These are phyloP conservation scores for Cucurbita pepo DNA, from an alignment of 306 rosid genomes.

Conservation along the genomic window DNA sequence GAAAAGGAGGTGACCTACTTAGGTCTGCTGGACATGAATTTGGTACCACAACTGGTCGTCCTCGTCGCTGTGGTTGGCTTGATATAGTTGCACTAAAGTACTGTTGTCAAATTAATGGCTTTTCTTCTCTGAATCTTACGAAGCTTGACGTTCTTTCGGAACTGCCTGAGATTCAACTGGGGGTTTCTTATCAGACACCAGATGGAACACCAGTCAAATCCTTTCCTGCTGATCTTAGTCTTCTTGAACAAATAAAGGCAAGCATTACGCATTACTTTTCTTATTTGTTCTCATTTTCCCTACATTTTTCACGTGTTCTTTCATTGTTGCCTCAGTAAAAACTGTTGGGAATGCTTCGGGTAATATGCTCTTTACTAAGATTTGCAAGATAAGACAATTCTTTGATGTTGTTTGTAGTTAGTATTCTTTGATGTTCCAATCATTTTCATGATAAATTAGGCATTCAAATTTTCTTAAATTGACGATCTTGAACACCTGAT, in stretches of 20 bases:
- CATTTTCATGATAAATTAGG: not conserved
- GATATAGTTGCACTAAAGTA: conserved; percentile 64
- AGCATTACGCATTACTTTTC: not conserved
- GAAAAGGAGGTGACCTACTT: conserved; percentile 70
- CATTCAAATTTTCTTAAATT: not conserved
- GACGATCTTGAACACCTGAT: too few species aligned
- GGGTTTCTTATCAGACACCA: conserved; percentile 38
- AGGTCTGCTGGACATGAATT: conserved; percentile 91
- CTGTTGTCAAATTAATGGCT: conserved; percentile 80
- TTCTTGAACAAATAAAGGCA: conserved; percentile 80
- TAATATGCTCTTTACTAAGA: too few species aligned
- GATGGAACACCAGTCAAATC: conserved; percentile 64
- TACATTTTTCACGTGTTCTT: not conserved
- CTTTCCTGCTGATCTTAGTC: conserved; percentile 72
- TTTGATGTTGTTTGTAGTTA: too few species aligned
- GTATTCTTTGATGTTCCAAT: not conserved
- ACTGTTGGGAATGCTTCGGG: too few species aligned
- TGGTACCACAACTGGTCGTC: conserved; percentile 96
- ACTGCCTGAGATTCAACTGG: conserved; percentile 58
- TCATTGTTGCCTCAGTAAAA: too few species aligned
- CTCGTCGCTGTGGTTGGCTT: conserved; percentile 98
- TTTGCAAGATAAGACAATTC: too few species aligned
- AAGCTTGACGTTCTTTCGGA: conserved; percentile 87
- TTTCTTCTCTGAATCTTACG: conserved; percentile 77
- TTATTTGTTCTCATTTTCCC: not conserved